Conservation (phyloP, 306 rosid species). For the Acacia acuminata region DNA sequence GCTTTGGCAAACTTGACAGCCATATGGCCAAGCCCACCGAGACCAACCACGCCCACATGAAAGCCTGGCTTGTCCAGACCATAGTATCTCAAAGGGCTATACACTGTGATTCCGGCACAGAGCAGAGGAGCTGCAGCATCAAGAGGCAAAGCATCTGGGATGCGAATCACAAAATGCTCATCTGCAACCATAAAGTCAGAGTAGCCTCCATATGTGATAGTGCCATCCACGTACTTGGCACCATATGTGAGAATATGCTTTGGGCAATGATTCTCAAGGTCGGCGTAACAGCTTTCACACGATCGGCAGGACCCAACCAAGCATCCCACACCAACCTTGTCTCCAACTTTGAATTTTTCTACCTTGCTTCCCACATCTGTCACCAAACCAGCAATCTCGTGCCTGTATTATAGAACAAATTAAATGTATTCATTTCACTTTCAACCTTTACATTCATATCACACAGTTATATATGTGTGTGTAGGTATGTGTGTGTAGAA, state of each 20-base stretch:
- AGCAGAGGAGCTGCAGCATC: conserved; percentile 65
- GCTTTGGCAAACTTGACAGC: conserved; percentile 67
- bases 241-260: conserved; percentile 10
- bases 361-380: conserved; percentile 67
- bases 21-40: conserved; percentile 66
- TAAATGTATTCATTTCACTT: no score
- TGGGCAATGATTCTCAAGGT: conserved; percentile 59
- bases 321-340: conserved; percentile 61
- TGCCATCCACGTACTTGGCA: conserved; percentile 37
- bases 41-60: conserved; percentile 58
- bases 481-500: no score
- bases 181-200: conserved; percentile 52
- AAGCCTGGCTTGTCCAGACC: conserved; percentile 54
- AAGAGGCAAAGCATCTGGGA: conserved; percentile 49
- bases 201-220: conserved; percentile 63
- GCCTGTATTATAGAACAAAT: conserved; percentile 27
- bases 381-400: conserved; percentile 61
- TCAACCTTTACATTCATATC: no score
- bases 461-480: no score
- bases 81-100: conserved; percentile 52
- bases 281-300: conserved; percentile 42
- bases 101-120: conserved; percentile 71
- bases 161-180: conserved; percentile 41
- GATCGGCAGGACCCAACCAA: conserved; percentile 54
- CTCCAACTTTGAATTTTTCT: conserved; percentile 57